These are phyloP conservation scores for Lyophyllum atratum DNA, from an alignment of 768 basidiomycete species.

Conservation along the genomic window DNA sequence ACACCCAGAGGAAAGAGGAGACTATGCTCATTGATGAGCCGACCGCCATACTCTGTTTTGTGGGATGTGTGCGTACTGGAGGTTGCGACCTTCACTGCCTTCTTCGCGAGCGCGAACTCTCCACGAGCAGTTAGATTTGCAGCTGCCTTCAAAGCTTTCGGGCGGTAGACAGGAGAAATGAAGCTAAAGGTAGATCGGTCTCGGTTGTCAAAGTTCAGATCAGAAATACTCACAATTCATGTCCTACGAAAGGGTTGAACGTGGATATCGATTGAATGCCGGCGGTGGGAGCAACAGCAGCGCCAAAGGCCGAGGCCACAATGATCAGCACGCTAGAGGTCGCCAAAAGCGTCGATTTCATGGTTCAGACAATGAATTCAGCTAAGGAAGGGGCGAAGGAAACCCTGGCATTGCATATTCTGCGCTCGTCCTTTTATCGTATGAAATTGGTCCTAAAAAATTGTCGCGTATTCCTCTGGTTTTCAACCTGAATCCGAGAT, in stretches of 20 bases:
- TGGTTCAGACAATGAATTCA: not conserved
- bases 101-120: slow-evolving; percentile 2
- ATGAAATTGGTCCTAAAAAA: not conserved
- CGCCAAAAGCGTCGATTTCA: not conserved
- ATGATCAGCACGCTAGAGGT: not conserved
- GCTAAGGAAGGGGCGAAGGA: not conserved
- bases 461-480: not conserved
- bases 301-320: not conserved
- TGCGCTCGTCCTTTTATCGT: not conserved
- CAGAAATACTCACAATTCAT: not conserved
- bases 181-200: not conserved
- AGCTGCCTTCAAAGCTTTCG: not conserved
- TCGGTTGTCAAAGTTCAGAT: not conserved
- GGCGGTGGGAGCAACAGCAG: not conserved
- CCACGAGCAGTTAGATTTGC: not conserved
- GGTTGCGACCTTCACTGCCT: slow-evolving; percentile 1
- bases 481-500: not conserved
- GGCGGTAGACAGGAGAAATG: slow-evolving; percentile 2
- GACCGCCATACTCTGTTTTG: not conserved
- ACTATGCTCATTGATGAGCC: not conserved
- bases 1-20: slow-evolving; percentile 7
- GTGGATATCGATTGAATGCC: not conserved
- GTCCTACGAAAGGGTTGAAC: slow-evolving; percentile 1
- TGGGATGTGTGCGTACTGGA: not conserved
- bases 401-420: not conserved